Evolutionary conservation across 164 flowering plant species (phyloP).

Genomic region (Magnolia changhungtana): DNA sequence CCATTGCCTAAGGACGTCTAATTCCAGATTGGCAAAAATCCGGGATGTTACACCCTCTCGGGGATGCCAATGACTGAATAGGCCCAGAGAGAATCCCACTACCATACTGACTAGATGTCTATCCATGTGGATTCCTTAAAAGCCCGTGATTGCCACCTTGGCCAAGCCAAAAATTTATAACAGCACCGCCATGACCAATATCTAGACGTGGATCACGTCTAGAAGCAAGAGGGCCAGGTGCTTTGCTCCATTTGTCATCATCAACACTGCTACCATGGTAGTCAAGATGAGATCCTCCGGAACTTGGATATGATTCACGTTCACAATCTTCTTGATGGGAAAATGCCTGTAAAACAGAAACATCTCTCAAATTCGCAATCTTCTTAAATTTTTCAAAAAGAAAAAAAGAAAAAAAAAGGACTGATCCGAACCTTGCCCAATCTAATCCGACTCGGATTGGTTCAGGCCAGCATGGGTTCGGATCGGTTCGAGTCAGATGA

Average conservation of each 20-base stretch:
- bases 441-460: no score
- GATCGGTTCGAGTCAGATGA: no score
- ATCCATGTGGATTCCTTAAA: conserved; percentile 31
- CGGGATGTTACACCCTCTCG: no score
- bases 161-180: conserved; percentile 36
- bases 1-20: no score
- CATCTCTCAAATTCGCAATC: no score
- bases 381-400: no score
- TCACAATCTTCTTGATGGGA: conserved; percentile 10
- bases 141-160: conserved; percentile 76
- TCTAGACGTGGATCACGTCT: conserved; percentile 31
- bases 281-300: conserved; percentile 59
- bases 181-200: not conserved
- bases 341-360: no score
- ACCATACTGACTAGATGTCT: conserved; percentile 5
- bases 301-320: conserved; percentile 49
- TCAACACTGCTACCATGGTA: conserved; percentile 62
- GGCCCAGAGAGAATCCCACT: conserved; percentile 67
- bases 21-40: no score
- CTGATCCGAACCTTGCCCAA: no score
- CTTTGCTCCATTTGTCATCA: conserved; percentile 79
- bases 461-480: no score
- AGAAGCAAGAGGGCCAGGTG: conserved; percentile 33
- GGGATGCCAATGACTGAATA: conserved; percentile 47
- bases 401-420: no score